Evolutionary conservation across 2,329 filamentous ascomycete genomes (phyloP).

Genomic region (Nigrospora oryzae): DNA sequence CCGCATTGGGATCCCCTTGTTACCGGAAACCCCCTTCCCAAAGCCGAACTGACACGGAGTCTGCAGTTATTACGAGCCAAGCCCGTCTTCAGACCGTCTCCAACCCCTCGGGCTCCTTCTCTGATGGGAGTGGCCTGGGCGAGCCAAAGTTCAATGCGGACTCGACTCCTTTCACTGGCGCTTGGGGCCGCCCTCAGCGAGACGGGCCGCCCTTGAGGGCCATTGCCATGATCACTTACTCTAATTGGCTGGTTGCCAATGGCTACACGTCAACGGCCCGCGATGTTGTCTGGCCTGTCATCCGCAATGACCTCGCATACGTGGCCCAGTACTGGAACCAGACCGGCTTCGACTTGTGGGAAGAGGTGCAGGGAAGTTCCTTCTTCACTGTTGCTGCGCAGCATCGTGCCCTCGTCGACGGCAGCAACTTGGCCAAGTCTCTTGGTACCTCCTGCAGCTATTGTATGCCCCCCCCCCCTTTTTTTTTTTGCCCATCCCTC

Average conservation of each 20-base stretch:
- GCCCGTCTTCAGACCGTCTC: constrained; percentile 56
- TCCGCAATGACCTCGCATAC: constrained; percentile 69
- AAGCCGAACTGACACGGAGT: not conserved
- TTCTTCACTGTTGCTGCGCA: constrained; percentile 71
- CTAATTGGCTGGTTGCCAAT: constrained; percentile 62
- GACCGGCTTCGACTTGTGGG: constrained; percentile 72
- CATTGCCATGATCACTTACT: constrained; percentile 63
- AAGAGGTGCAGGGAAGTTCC: constrained; percentile 67
- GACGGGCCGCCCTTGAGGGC: constrained; percentile 74
- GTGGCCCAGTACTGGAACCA: constrained; percentile 64
- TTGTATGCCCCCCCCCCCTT: constrained; percentile 27
- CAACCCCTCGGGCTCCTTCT: constrained; percentile 58
- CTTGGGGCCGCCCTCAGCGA: constrained; percentile 72
- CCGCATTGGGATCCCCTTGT: too few relatives aligned
- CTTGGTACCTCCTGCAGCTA: constrained; percentile 52
- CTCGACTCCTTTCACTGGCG: constrained; percentile 52
- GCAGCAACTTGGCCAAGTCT: constrained; percentile 53
- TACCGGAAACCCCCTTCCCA: not conserved
- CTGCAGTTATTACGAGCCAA: constrained; percentile 51
- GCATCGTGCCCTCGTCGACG: constrained; percentile 62
- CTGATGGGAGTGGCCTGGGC: constrained; percentile 47
- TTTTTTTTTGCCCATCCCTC: too few relatives aligned
- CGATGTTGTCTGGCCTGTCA: constrained; percentile 60
- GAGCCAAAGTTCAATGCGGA: constrained; percentile 69
- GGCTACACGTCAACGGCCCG: constrained; percentile 50